Percentiles rank a stretch among this genome's conserved stretches.
phyloP scores from a whole-genome alignment of 345 rosid genomes.

The Ceriops tagal region DNA sequence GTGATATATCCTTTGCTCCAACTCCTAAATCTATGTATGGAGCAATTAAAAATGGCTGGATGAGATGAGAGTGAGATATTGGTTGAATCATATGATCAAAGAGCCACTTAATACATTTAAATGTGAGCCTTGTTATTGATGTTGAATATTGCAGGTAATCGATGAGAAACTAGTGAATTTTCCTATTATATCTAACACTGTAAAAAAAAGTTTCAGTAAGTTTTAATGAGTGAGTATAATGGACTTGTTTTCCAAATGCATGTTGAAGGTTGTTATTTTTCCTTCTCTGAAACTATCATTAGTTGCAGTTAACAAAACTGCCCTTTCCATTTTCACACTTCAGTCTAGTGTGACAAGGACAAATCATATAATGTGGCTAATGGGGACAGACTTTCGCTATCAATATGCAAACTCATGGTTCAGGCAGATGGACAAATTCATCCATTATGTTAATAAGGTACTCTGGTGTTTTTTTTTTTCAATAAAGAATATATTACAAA shows the following conservation, averaged over 20 bases:
- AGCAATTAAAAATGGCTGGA: background rate
- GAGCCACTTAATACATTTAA: background rate
- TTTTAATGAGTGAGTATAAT: background rate
- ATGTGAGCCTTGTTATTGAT: background rate
- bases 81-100: background rate
- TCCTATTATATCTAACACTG: background rate
- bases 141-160: background rate
- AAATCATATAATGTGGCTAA: constrained; percentile 89
- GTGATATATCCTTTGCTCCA: background rate
- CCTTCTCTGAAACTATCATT: background rate
- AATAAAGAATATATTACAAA: constrained; percentile 3
- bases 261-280: background rate
- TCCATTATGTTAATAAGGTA: constrained; percentile 92
- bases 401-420: constrained; percentile 95
- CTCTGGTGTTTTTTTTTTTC: background rate
- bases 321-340: constrained; percentile 8
- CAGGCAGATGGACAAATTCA: constrained; percentile 95
- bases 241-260: background rate
- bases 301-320: background rate
- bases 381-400: constrained; percentile 96
- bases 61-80: background rate
- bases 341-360: constrained; percentile 90
- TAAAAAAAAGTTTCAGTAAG: background rate
- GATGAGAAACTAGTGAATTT: background rate
- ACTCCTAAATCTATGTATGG: background rate